phyloP scores from a whole-genome alignment of 768 basidiomycete genomes.

The Mycena maculata region DNA sequence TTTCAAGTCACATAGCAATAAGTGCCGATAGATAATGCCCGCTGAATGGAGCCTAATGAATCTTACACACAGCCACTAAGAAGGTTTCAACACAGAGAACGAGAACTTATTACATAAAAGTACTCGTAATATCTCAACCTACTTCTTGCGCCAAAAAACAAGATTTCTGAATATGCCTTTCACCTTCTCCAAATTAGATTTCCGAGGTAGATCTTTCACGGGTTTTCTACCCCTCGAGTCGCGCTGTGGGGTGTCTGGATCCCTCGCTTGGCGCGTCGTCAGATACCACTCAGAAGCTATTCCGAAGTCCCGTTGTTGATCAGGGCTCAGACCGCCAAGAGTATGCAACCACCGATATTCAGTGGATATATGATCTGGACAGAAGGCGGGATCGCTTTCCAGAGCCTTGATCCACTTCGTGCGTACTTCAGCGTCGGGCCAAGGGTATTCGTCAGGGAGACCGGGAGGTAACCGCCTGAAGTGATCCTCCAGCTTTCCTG shows the following conservation, averaged over 20 bases:
- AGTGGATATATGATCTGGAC: slow-evolving; percentile 14
- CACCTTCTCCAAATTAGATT: slow-evolving; percentile 12
- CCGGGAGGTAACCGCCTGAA: slow-evolving; percentile 10
- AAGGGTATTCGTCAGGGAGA: background rate
- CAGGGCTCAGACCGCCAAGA: slow-evolving; percentile 12
- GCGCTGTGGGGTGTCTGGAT: background rate
- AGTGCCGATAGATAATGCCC: too few species aligned
- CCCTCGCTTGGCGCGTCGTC: background rate
- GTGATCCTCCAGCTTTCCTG: slow-evolving; percentile 15
- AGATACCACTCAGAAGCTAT: slow-evolving; percentile 15
- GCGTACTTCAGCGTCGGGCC: slow-evolving; percentile 16
- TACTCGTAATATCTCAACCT: slow-evolving; percentile 1
- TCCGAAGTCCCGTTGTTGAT: slow-evolving; percentile 10
- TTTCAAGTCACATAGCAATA: too few species aligned
- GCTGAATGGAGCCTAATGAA: too few species aligned
- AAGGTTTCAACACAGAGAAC: too few species aligned
- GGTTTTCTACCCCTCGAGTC: background rate
- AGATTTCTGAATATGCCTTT: slow-evolving; percentile 11
- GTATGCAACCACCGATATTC: slow-evolving; percentile 26
- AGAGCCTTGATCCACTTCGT: slow-evolving; percentile 15
- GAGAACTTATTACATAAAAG: background rate
- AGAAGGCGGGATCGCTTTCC: slow-evolving; percentile 22
- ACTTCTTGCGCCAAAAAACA: slow-evolving; percentile 19
- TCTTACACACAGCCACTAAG: too few species aligned
- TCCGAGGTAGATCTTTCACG: slow-evolving; percentile 16